phyloP scores from a whole-genome alignment of 768 basidiomycete genomes.

The Gloeopeniophorella convolvens region DNA sequence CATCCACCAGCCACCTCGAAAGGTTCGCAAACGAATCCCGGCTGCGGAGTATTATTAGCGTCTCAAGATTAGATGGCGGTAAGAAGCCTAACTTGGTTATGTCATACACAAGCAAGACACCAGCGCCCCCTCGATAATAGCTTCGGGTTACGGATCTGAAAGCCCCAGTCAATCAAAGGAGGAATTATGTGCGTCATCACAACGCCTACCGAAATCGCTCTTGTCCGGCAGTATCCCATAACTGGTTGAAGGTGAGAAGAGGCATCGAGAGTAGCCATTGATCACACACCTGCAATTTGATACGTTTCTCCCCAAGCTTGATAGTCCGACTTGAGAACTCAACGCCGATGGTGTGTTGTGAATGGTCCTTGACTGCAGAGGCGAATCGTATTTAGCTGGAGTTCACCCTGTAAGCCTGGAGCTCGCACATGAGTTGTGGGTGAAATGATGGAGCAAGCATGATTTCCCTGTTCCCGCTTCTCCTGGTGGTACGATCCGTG shows the following conservation, averaged over 20 bases:
- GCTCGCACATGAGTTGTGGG: constrained; percentile 85
- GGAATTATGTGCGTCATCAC: constrained; percentile 12
- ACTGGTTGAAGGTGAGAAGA: constrained; percentile 34
- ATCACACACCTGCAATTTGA: constrained; percentile 81
- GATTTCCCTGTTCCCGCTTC: constrained; percentile 98
- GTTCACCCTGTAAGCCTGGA: background rate
- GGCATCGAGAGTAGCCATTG: background rate
- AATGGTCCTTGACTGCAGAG: constrained; percentile 84
- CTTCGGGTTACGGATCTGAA: constrained; percentile 83
- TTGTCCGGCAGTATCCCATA: constrained; percentile 98
- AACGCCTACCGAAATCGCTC: constrained; percentile 75
- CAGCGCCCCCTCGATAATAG: constrained; percentile 93
- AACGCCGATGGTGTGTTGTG: constrained; percentile 97
- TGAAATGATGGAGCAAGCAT: constrained; percentile 93
- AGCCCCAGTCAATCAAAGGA: constrained; percentile 19
- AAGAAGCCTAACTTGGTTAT: constrained; percentile 66
- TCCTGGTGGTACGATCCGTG: constrained; percentile 40
- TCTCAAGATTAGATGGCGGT: constrained; percentile 10
- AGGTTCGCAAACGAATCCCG: constrained; percentile 83
- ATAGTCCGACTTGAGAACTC: constrained; percentile 95
- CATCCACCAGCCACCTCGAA: constrained; percentile 88
- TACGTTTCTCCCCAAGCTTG: constrained; percentile 87
- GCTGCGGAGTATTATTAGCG: constrained; percentile 35
- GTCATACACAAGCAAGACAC: constrained; percentile 89
- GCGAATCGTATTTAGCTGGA: constrained; percentile 10